Conservation (phyloP, 306 rosid species). For the Dryas octopetala region DNA sequence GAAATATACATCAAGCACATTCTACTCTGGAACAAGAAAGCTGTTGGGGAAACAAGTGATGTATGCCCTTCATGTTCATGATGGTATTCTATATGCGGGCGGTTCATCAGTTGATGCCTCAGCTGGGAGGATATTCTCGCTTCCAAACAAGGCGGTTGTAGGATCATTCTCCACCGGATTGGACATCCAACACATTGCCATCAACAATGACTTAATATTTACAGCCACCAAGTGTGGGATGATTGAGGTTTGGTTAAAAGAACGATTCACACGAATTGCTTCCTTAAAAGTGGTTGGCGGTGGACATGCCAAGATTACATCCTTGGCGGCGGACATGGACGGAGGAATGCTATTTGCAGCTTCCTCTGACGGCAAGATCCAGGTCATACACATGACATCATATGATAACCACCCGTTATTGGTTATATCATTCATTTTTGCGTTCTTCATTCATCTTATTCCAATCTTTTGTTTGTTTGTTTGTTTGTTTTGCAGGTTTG, state of each 20-base stretch:
- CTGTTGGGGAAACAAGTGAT: slow-evolving; percentile 77
- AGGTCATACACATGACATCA: slow-evolving; percentile 40
- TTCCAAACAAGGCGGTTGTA: slow-evolving; percentile 56
- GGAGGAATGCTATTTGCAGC: slow-evolving; percentile 71
- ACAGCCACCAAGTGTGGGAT: slow-evolving; percentile 72
- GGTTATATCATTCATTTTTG: too few relatives aligned
- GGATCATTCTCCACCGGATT: slow-evolving; percentile 71
- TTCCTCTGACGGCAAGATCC: slow-evolving; percentile 81
- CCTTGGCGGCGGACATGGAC: slow-evolving; percentile 54
- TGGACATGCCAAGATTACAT: slow-evolving; percentile 71
- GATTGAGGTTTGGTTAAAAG: slow-evolving; percentile 78
- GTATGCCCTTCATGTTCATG: slow-evolving; percentile 65
- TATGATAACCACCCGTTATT: too few relatives aligned
- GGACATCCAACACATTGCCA: slow-evolving; percentile 66
- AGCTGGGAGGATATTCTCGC: slow-evolving; percentile 65
- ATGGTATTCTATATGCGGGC: slow-evolving; percentile 58
- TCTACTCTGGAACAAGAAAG: slow-evolving; percentile 79
- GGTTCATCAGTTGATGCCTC: slow-evolving; percentile 74
- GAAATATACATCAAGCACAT: slow-evolving; percentile 48
- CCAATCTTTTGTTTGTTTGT: neutral
- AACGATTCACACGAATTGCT: slow-evolving; percentile 52
- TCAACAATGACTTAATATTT: slow-evolving; percentile 69
- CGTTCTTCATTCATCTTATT: neutral
- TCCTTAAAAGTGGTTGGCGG: slow-evolving; percentile 63
- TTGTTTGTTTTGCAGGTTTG: slow-evolving; percentile 56